Evolutionary conservation across 2,329 filamentous ascomycete genomes (phyloP), one percentile per base, ranked within the genome.

Genomic region (Cordyceps pruinosa): DNA sequence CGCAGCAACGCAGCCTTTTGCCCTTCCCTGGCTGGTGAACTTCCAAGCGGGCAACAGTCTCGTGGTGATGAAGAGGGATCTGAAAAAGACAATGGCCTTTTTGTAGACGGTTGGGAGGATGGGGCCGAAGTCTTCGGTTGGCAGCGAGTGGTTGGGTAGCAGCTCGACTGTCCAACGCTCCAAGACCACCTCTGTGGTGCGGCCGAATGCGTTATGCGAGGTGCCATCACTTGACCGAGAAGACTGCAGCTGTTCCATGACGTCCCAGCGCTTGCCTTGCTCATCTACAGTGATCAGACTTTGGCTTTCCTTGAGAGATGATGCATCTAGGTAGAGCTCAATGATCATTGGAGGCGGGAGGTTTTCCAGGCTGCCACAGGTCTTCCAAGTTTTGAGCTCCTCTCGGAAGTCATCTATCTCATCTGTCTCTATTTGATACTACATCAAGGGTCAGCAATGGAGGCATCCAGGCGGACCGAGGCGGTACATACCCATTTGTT

Each of bases 351-450:
- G 87, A 37, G 89, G 87, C 35, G 94, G 94, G 59, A 82, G 84
- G 65, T 88, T 87, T 51, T 89, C 84, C 61, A 88, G 81, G 59
- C 88, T 84, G 69, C 93, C 88, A 68, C 88, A 89, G 46, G 77
- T 82, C 71, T 87, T 93, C 92, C 92, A 99, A 58, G 84, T 79
- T 64, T 82, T 81, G 61, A 97, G 81, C 62, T 94, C 88, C 62
- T 95, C 87, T 66, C 82, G 80, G 67, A 96, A 91, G 60, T 89
- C 85, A 67, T 96, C 90, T 61, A 93, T 93, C 65, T 99, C 94
- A 65, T 96, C 89, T 45, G 96, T 87, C 63, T 96, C 88, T 64
- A 97, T 85, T 76, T 96, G 95, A 74, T 97, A 99, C 94, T 97
- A 66, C 46, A 50, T 32, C 7, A 2, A 42, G 32, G 37, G 58